Evolutionary conservation across 139 green algal genomes (phyloP).

Genomic region (Dunaliella primolecta): DNA sequence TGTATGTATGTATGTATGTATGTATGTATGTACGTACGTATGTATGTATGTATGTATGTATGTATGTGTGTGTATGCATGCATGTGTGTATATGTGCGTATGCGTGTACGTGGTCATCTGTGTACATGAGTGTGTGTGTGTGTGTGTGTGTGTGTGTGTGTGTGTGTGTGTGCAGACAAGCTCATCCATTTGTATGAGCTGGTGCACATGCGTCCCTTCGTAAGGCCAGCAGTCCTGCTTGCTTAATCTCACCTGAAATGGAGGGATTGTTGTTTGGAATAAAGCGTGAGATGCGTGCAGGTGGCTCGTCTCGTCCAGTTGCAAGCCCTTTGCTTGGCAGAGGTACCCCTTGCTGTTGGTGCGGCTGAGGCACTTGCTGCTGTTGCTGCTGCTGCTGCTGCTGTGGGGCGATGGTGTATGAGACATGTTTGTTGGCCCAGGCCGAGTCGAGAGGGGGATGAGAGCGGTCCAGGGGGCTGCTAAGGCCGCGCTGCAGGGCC

Average conservation of each 20-base stretch:
- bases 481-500: constrained; percentile 16
- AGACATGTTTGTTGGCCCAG: neutral
- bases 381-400: neutral
- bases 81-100: neutral
- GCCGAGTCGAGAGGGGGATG: neutral
- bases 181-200: no score
- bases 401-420: neutral
- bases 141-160: neutral
- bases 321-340: no score
- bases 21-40: no score
- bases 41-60: neutral
- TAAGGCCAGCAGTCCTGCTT: no score
- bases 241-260: neutral
- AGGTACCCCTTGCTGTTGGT: neutral
- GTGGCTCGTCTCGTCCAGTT: neutral
- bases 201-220: no score
- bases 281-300: neutral
- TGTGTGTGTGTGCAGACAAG: no score
- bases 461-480: neutral
- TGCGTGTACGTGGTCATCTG: neutral
- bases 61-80: neutral
- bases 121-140: neutral
- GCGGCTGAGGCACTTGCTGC: neutral
- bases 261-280: neutral
- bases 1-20: no score